Evolutionary conservation across 176 grass and related monocot species (phyloP), one percentile per base, ranked within the genome.

Genomic region (Musa beccarii): DNA sequence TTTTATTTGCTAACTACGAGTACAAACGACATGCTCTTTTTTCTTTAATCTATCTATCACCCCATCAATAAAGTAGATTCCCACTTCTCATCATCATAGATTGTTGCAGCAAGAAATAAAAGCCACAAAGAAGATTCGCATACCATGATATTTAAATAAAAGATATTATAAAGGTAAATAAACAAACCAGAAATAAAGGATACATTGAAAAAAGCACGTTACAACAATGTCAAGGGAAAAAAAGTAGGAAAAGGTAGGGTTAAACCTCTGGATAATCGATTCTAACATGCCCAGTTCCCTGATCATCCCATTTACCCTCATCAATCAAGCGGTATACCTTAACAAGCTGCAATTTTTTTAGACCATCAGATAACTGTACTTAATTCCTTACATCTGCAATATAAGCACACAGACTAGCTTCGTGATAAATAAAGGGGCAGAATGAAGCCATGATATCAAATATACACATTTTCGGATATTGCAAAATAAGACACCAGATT

Each of bases 251-350:
- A 66, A 66, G 43, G 69, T 62, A 19, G 54, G 81, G 74, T 6
- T 17, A 69, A 85, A 96, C 92, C 89, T 96, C 78, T 25, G 89
- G 72, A 71, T 80, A 82, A 78, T 92, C 92, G 56, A 96, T 85
- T 73, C 86, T 83, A 50, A 89, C 85, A 78, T 89, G 92, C 56
- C 92, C 89, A 8, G 84, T 96, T 86, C 92, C 89, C 64, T 82
- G 89, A 80, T 92, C 84, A 79, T 87, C 86, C 89, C 89, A 92
- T 73, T 86, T 87, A 19, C 86, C 92, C 25, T 87, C 85, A 59
- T 89, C 69, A 29, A 52, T 81, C 76, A 89, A 85, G 28, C 80
- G 34, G 75, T 86, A 92, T 71, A 96, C 72, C 77, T 89, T 92
- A 63, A 92, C 89, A 80, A 82, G 92, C 89, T 96, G 84, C 83